phyloP scores from a whole-genome alignment of 106 monocot species.

The Platanthera zijinensis region DNA sequence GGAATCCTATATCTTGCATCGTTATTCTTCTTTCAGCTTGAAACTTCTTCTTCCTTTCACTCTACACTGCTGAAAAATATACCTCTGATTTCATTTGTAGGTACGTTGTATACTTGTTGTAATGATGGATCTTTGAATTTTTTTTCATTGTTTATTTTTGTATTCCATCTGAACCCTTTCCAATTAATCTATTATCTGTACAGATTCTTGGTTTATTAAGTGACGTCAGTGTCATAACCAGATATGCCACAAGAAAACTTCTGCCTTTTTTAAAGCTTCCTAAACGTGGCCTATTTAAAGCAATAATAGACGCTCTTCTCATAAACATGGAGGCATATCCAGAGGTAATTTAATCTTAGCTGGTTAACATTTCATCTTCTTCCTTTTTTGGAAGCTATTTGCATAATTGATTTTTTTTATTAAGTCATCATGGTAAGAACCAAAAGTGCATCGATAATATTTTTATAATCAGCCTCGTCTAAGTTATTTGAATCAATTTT shows the following conservation, averaged over 20 bases:
- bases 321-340: constrained; percentile 47
- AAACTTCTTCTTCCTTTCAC: neutral
- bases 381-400: neutral
- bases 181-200: constrained; percentile 11
- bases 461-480: neutral
- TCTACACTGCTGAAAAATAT: neutral
- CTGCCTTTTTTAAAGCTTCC: constrained; percentile 39
- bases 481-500: neutral
- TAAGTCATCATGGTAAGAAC: neutral
- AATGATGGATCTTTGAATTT: neutral
- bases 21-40: neutral
- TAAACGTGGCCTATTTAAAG: constrained; percentile 34
- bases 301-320: constrained; percentile 34
- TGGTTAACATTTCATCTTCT: neutral
- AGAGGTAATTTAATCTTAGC: constrained; percentile 30
- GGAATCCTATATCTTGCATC: too few species aligned
- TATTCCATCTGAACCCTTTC: neutral
- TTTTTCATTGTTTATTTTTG: neutral
- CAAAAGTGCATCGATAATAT: neutral
- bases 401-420: too few species aligned
- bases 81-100: neutral
- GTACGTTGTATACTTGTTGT: neutral
- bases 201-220: constrained; percentile 64
- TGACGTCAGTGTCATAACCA: constrained; percentile 37
- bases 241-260: constrained; percentile 49